Percentiles rank a stretch among this genome's conserved stretches.
These are phyloP conservation scores for Galeopsis tetrahit DNA, from an alignment of 257 asterid species.

Conservation along the genomic window DNA sequence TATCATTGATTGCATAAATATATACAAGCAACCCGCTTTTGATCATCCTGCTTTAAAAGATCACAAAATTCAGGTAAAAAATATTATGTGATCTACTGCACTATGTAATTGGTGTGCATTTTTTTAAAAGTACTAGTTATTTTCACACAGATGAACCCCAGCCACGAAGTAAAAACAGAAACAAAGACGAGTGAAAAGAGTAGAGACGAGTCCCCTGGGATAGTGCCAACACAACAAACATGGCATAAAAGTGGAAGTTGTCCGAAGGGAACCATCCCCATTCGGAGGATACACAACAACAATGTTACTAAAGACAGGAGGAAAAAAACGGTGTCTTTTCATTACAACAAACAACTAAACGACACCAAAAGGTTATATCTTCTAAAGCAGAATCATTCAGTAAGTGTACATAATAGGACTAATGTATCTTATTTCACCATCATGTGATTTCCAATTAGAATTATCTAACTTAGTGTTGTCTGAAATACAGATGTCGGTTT, in stretches of 20 bases:
- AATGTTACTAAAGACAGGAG: neutral
- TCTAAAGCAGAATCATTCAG: conserved; percentile 55
- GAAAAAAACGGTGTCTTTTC: conserved; percentile 29
- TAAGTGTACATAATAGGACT: conserved; percentile 37
- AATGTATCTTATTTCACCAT: neutral
- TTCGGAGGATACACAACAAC: conserved; percentile 42
- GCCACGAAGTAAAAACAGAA: conserved; percentile 30
- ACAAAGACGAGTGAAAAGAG: neutral
- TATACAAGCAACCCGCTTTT: conserved; percentile 69
- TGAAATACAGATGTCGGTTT: conserved; percentile 46
- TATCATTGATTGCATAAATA: conserved; percentile 68
- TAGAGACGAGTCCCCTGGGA: conserved; percentile 11
- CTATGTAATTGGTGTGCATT: no score
- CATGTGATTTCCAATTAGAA: neutral
- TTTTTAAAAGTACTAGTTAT: neutral
- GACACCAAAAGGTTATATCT: conserved; percentile 37
- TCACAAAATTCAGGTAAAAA: conserved; percentile 62
- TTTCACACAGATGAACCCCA: conserved; percentile 55
- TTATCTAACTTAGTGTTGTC: neutral
- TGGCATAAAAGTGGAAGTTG: conserved; percentile 78
- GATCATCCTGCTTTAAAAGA: conserved; percentile 62
- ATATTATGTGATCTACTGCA: neutral
- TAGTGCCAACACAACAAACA: conserved; percentile 48
- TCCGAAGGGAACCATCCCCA: conserved; percentile 71
- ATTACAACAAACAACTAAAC: conserved; percentile 22